phyloP scores from a whole-genome alignment of 768 basidiomycete species.

The Hygrocybe coccinea region DNA sequence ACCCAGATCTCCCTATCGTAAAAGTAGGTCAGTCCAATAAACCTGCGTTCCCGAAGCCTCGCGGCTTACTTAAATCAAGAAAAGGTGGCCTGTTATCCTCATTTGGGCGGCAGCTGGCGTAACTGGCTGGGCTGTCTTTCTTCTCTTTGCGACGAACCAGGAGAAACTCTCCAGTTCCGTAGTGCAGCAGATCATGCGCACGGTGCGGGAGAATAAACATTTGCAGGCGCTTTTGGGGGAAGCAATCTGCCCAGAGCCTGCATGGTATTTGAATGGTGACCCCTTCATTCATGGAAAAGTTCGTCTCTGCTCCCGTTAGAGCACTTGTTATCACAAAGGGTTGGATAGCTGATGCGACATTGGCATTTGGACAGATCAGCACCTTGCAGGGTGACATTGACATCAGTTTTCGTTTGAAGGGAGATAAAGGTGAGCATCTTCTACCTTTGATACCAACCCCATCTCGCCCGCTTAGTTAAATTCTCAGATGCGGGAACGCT shows the following conservation, averaged over 20 bases:
- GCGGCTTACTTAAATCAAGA: conserved; percentile 25
- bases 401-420: conserved; percentile 69
- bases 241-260: conserved; percentile 57
- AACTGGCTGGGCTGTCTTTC: conserved; percentile 62
- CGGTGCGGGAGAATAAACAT: conserved; percentile 48
- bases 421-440: conserved; percentile 53
- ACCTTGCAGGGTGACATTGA: conserved; percentile 74
- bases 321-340: background rate
- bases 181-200: conserved; percentile 59
- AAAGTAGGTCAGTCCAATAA: background rate
- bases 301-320: conserved; percentile 22
- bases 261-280: conserved; percentile 75
- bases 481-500: conserved; percentile 62
- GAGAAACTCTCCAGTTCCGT: conserved; percentile 75
- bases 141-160: conserved; percentile 67
- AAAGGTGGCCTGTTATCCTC: conserved; percentile 56
- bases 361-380: conserved; percentile 46
- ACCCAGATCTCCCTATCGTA: no score
- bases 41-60: no score
- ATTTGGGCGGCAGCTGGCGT: conserved; percentile 49
- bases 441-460: background rate
- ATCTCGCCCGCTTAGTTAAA: background rate
- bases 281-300: conserved; percentile 68
- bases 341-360: background rate
- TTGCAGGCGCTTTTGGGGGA: conserved; percentile 57